Evolutionary conservation across 768 basidiomycete genomes (phyloP).

Genomic region (Suillus fuscotomentosus): DNA sequence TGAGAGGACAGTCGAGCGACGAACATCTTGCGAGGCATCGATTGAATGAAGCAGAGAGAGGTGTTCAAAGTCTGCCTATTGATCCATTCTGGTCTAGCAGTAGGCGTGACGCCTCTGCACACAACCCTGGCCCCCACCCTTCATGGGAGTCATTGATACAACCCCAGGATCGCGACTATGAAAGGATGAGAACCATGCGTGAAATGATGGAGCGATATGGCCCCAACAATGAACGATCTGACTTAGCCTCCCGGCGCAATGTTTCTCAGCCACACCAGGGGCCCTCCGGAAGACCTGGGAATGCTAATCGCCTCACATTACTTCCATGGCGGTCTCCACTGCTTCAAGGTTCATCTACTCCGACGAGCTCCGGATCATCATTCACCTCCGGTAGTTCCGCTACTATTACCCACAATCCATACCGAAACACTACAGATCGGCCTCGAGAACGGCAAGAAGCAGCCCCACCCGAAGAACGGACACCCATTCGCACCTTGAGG

Average conservation of each 20-base stretch:
- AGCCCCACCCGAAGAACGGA: slow-evolving; percentile 3
- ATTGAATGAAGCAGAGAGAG: neutral
- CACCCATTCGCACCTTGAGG: slow-evolving; percentile 3
- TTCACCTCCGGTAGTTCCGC: neutral
- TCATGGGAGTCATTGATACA: neutral
- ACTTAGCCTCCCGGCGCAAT: neutral
- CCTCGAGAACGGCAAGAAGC: slow-evolving; percentile 1
- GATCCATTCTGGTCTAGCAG: neutral
- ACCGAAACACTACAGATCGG: neutral
- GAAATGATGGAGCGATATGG: slow-evolving; percentile 2
- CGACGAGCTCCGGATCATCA: neutral
- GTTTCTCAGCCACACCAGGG: neutral
- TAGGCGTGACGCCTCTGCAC: neutral
- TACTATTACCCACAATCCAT: neutral
- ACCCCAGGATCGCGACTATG: neutral
- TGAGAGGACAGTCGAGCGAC: neutral
- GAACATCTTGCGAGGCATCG: neutral
- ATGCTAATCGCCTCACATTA: neutral
- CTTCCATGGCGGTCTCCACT: slow-evolving; percentile 4
- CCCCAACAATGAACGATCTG: neutral
- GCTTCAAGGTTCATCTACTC: neutral
- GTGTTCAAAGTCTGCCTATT: neutral
- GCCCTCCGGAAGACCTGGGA: neutral
- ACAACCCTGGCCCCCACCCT: neutral
- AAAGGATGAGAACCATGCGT: neutral